Evolutionary conservation across 768 basidiomycete genomes (phyloP).

Genomic region (Tulasnella sp.): DNA sequence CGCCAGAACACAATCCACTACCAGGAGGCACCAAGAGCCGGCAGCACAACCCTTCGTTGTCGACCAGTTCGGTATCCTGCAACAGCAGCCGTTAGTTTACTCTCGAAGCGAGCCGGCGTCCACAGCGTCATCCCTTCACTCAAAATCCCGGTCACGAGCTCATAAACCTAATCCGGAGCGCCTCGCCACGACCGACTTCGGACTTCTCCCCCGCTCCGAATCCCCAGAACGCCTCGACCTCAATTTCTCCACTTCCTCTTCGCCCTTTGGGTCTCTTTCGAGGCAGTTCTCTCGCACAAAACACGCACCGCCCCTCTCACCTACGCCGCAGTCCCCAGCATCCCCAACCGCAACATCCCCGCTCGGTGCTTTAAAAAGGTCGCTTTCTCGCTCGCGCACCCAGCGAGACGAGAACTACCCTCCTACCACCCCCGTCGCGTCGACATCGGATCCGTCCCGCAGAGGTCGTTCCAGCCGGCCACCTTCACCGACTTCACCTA

Average conservation of each 20-base stretch:
- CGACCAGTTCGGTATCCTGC: not conserved
- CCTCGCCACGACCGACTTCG: not conserved
- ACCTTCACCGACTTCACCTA: not conserved
- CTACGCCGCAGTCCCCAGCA: slow-evolving; percentile 14
- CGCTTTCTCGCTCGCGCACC: slow-evolving; percentile 2
- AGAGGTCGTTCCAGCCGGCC: not conserved
- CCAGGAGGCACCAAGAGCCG: not conserved
- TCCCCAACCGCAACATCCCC: not conserved
- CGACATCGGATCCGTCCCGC: not conserved
- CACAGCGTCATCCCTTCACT: not conserved
- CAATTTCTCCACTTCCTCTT: not conserved
- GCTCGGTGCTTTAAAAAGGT: not conserved
- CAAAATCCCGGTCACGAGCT: not conserved
- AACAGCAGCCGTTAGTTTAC: not conserved
- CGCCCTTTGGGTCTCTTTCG: not conserved
- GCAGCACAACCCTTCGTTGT: not conserved
- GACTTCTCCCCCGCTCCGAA: not conserved
- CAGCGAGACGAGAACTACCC: not conserved
- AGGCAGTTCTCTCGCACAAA: not conserved
- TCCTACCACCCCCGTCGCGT: not conserved
- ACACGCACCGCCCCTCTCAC: not conserved
- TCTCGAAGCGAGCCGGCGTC: not conserved
- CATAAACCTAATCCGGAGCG: not conserved
- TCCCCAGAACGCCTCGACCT: not conserved
- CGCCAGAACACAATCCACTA: not conserved